Evolutionary conservation across 257 asterid genomes (phyloP).

Genomic region (Jasminum sambac): DNA sequence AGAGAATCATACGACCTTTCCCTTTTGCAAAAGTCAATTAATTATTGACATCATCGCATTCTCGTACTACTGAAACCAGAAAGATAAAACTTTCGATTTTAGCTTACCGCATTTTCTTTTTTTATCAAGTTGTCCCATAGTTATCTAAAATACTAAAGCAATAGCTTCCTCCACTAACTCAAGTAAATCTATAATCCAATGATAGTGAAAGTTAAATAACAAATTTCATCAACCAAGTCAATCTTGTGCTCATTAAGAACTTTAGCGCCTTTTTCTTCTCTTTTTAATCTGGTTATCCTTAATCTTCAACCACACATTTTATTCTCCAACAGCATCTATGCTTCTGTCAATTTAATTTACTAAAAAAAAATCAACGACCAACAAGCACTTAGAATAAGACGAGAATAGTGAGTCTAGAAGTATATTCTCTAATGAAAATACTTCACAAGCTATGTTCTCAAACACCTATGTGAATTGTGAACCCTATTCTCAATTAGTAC

Average conservation of each 20-base stretch:
- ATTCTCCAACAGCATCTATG: too few relatives aligned
- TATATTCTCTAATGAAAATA: neutral
- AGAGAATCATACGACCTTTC: constrained; percentile 36
- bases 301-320: too few relatives aligned
- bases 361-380: too few relatives aligned
- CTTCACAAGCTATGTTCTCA: neutral
- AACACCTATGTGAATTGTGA: neutral
- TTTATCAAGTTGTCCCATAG: constrained; percentile 17
- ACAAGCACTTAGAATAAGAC: neutral
- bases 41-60: neutral
- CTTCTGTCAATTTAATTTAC: too few relatives aligned
- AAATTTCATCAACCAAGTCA: neutral
- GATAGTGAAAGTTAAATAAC: neutral
- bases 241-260: neutral
- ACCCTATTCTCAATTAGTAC: neutral
- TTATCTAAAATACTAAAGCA: constrained; percentile 25
- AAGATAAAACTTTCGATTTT: neutral
- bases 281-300: too few relatives aligned
- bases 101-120: constrained; percentile 16
- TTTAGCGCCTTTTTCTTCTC: too few relatives aligned
- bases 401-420: neutral
- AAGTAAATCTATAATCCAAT: constrained; percentile 3
- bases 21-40: constrained; percentile 25
- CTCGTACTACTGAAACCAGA: neutral
- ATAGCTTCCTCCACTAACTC: constrained; percentile 36